phyloP scores from a whole-genome alignment of 129 eudicot genomes.

The Flaveria linearis region DNA sequence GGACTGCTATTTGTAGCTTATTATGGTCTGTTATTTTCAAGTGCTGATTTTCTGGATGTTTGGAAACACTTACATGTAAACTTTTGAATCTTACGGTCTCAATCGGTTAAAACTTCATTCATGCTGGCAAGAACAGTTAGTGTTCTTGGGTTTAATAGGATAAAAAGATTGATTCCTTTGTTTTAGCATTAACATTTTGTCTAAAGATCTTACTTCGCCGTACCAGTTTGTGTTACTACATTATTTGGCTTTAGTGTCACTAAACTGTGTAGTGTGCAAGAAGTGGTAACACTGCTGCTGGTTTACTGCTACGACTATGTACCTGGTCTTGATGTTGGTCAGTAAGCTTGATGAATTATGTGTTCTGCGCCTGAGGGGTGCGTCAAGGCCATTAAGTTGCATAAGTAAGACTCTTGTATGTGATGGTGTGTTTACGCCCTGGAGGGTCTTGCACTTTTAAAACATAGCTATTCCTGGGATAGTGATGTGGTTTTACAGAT shows the following conservation, averaged over 20 bases:
- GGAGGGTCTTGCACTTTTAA: too few relatives aligned
- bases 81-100: conserved; percentile 24
- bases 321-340: too few relatives aligned
- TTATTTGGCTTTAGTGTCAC: background rate
- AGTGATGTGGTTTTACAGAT: too few relatives aligned
- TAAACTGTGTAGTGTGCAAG: background rate
- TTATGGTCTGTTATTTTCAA: conserved; percentile 34
- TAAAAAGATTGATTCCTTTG: conserved; percentile 38
- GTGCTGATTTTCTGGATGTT: conserved; percentile 30
- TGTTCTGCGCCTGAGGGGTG: too few relatives aligned
- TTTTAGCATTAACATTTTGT: conserved; percentile 8
- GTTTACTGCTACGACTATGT: background rate
- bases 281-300: too few relatives aligned
- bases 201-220: background rate
- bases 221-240: background rate
- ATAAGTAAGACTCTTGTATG: too few relatives aligned
- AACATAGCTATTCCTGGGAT: too few relatives aligned
- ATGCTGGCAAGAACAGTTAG: conserved; percentile 35
- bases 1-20: conserved; percentile 36
- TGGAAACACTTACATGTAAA: conserved; percentile 19
- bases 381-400: too few relatives aligned
- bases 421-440: too few relatives aligned
- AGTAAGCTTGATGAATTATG: too few relatives aligned
- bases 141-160: conserved; percentile 31
- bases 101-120: conserved; percentile 33